A percentile compares a stretch with the other conserved stretches of the same genome.
Evolutionary conservation across 306 rosid species (phyloP).

Genomic region (Begonia peltatifolia): DNA sequence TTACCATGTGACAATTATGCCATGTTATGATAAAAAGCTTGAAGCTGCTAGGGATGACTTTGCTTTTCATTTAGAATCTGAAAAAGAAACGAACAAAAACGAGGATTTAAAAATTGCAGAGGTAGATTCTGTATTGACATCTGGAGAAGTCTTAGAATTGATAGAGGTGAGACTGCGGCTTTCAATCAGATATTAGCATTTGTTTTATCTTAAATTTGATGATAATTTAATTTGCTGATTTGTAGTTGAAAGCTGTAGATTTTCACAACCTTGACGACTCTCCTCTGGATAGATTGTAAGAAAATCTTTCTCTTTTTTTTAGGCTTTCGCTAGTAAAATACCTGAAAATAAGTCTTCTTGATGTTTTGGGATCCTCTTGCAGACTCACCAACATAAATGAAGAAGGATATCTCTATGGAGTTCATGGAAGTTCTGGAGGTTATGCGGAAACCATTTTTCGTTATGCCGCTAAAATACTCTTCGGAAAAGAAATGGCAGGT

Average conservation of each 20-base stretch:
- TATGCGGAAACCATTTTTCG: conserved; percentile 79
- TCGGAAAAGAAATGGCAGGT: conserved; percentile 59
- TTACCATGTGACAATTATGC: conserved; percentile 94
- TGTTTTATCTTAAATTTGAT: neutral
- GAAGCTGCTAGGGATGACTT: conserved; percentile 95
- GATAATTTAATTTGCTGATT: neutral
- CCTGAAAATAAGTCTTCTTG: neutral
- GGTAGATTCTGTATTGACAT: conserved; percentile 92
- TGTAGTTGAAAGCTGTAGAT: conserved; percentile 62
- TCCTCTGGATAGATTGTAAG: conserved; percentile 64
- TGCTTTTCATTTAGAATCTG: conserved; percentile 37
- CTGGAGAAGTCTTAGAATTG: conserved; percentile 85
- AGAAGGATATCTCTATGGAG: conserved; percentile 70
- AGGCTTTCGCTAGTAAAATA: conserved; percentile 2
- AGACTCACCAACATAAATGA: conserved; percentile 65
- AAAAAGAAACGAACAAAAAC: conserved; percentile 19
- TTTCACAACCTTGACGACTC: conserved; percentile 60
- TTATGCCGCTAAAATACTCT: conserved; percentile 59
- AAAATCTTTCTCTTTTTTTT: conserved; percentile 5
- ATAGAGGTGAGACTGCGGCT: conserved; percentile 50
- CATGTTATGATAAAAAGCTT: conserved; percentile 94
- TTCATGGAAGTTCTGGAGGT: conserved; percentile 82
- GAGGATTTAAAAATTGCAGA: conserved; percentile 33
- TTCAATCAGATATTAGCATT: conserved; percentile 1
- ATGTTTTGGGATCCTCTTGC: conserved; percentile 14